phyloP scores from a whole-genome alignment of 1,139 yeast genomes.

The Candida gigantensis region DNA sequence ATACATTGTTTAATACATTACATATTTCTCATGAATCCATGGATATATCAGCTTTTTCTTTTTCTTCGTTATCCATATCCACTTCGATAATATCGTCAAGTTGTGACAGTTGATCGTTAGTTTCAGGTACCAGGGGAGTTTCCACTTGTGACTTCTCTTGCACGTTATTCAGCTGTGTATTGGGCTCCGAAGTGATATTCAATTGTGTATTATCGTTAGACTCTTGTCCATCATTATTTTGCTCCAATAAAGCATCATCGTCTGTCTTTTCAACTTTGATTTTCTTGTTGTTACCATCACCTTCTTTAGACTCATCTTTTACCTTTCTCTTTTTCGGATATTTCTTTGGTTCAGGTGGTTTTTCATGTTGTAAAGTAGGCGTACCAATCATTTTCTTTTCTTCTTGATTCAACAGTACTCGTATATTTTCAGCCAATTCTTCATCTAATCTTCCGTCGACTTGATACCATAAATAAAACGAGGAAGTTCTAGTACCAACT shows the following conservation, averaged over 20 bases:
- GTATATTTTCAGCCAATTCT: conserved; percentile 48
- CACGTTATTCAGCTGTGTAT: no score
- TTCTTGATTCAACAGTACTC: conserved; percentile 40
- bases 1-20: conserved; percentile 1
- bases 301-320: conserved; percentile 20
- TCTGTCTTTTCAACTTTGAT: conserved; percentile 7
- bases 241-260: no score
- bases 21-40: conserved; percentile 1
- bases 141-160: no score
- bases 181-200: no score
- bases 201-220: no score
- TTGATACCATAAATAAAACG: conserved; percentile 79
- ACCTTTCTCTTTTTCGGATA: conserved; percentile 35
- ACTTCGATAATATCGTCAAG: no score
- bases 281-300: conserved; percentile 19
- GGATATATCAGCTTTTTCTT: conserved; percentile 7
- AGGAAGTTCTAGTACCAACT: conserved; percentile 61
- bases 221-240: no score
- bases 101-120: no score
- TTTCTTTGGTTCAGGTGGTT: conserved; percentile 14
- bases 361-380: conserved; percentile 18
- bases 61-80: conserved; percentile 18
- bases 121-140: no score
- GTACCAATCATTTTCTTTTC: conserved; percentile 47
- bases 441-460: conserved; percentile 80